Evolutionary conservation across 208 protist species (phyloP).

Genomic region (Leishmania lainsoni): DNA sequence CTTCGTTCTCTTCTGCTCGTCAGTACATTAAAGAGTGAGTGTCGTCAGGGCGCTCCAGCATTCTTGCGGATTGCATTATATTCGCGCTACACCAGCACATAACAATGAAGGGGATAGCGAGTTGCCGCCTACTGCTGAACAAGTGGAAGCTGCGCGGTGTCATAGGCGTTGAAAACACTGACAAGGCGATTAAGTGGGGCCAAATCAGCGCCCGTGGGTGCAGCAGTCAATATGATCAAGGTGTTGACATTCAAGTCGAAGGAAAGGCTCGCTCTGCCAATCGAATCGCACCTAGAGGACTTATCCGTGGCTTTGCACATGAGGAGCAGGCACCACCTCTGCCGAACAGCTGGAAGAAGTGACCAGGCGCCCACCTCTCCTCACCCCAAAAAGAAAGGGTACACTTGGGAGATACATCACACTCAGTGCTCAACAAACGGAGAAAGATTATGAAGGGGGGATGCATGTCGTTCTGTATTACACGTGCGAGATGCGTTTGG

Average conservation of each 20-base stretch:
- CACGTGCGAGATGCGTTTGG: not conserved
- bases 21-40: not conserved
- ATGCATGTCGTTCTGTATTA: not conserved
- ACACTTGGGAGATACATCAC: not conserved
- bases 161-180: not conserved
- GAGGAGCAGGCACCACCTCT: conserved; percentile 23
- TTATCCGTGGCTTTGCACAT: conserved; percentile 33
- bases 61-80: not conserved
- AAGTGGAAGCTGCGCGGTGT: conserved; percentile 14
- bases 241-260: conserved; percentile 6
- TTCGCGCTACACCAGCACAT: not conserved
- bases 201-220: conserved; percentile 33
- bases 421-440: not conserved
- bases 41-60: not conserved
- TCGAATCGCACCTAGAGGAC: conserved; percentile 22
- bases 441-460: not conserved
- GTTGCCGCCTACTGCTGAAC: not conserved
- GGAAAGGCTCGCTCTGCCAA: conserved; percentile 23
- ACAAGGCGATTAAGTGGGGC: conserved; percentile 25
- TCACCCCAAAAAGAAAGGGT: not conserved
- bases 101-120: not conserved
- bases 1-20: not conserved
- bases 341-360: conserved; percentile 7
- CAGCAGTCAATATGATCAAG: conserved; percentile 25
- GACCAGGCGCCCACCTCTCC: not conserved